Conservation (phyloP, 2,329 filamentous ascomycete genomes). For the Blastomyces parvus region DNA sequence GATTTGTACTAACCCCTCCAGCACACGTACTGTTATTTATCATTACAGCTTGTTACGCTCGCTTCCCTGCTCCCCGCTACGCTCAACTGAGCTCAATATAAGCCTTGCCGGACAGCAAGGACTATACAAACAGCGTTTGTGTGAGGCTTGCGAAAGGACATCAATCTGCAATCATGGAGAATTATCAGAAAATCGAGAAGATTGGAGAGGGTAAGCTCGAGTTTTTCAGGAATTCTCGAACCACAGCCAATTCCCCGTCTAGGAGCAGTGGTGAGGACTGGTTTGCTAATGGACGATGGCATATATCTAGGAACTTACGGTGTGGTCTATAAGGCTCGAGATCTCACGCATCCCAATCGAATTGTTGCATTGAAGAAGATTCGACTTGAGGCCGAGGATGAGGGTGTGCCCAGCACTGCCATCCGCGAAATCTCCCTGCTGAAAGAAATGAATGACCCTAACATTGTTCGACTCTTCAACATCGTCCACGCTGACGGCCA, state of each 20-base stretch:
- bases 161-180: constrained; percentile 57
- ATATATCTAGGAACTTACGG: constrained; percentile 67
- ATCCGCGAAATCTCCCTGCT: constrained; percentile 90
- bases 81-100: background rate
- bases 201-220: constrained; percentile 71
- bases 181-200: constrained; percentile 95
- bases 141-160: background rate
- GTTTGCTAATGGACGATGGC: background rate
- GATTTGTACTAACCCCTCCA: constrained; percentile 6
- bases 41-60: background rate
- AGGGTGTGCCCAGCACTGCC: constrained; percentile 83
- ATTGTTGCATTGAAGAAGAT: constrained; percentile 95
- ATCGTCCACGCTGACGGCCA: constrained; percentile 92
- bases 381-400: constrained; percentile 86
- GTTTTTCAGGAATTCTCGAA: background rate
- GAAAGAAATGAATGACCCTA: constrained; percentile 88
- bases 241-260: background rate
- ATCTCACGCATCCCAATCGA: constrained; percentile 69
- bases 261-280: background rate
- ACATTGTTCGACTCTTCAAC: constrained; percentile 79
- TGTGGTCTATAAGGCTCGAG: constrained; percentile 88
- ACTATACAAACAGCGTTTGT: background rate
- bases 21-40: background rate
- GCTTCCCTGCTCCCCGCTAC: background rate
- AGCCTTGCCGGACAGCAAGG: background rate